Percentiles rank a stretch among this genome's conserved stretches.
Evolutionary conservation across 495 filamentous ascomycete species (phyloP).

Genomic region (Neurospora sp.): DNA sequence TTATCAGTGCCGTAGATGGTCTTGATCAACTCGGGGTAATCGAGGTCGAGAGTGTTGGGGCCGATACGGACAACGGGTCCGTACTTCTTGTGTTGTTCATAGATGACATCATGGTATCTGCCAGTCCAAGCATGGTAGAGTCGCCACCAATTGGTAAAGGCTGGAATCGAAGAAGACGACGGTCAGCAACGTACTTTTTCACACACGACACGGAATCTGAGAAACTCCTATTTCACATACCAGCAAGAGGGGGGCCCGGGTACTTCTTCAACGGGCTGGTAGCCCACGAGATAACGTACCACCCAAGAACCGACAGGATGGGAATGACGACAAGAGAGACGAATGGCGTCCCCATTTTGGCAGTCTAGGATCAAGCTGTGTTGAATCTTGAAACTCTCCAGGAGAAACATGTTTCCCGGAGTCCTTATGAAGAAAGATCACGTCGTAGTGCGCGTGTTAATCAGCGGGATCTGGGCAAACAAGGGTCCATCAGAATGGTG

Average conservation of each 20-base stretch:
- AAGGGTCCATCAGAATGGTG: background rate
- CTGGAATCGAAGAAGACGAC: background rate
- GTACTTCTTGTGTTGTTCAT: conserved; percentile 35
- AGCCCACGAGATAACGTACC: background rate
- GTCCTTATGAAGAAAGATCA: background rate
- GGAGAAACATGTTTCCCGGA: background rate
- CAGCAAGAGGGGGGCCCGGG: conserved; percentile 11
- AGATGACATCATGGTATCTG: conserved; percentile 14
- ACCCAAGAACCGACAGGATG: background rate
- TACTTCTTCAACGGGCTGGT: conserved; percentile 2
- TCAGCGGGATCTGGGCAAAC: background rate
- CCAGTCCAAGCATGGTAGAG: conserved; percentile 17
- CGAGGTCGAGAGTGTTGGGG: conserved; percentile 39
- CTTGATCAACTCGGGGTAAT: conserved; percentile 25
- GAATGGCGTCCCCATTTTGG: background rate
- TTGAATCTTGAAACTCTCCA: background rate
- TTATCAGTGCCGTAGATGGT: conserved; percentile 26
- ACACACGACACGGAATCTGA: background rate
- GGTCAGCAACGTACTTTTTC: no score
- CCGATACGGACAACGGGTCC: conserved; percentile 45
- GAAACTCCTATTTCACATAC: background rate
- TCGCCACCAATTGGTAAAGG: conserved; percentile 31
- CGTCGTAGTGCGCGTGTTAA: background rate
- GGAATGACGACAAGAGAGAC: background rate
- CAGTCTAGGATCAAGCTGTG: background rate